Evolutionary conservation across 2,329 filamentous ascomycete species (phyloP).

Genomic region (Seiridium unicorne): DNA sequence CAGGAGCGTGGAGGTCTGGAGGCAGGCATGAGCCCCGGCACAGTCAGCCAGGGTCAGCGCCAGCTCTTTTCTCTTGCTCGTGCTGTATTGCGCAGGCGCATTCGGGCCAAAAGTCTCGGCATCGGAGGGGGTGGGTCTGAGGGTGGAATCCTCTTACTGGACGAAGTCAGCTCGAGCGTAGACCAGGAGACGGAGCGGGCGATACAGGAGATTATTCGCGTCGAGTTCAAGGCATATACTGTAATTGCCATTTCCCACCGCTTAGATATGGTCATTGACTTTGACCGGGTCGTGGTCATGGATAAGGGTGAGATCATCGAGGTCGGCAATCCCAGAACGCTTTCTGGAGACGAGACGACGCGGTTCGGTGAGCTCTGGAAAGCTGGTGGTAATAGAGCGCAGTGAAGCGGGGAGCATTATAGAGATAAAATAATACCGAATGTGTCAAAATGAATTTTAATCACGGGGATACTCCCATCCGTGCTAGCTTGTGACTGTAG

Average conservation of each 20-base stretch:
- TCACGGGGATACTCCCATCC: no score
- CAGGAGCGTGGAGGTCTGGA: slow-evolving; percentile 22
- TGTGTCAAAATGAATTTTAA: no score
- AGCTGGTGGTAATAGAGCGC: neutral
- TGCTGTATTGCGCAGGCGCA: slow-evolving; percentile 22
- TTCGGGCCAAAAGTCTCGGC: slow-evolving; percentile 15
- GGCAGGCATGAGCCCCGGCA: slow-evolving; percentile 35
- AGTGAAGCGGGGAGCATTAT: no score
- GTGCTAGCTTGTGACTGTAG: no score
- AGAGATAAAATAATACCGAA: no score
- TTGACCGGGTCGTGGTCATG: slow-evolving; percentile 45
- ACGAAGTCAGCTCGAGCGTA: slow-evolving; percentile 30
- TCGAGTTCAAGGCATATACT: slow-evolving; percentile 43
- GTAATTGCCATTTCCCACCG: slow-evolving; percentile 44
- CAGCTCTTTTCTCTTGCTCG: slow-evolving; percentile 26
- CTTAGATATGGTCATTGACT: slow-evolving; percentile 44
- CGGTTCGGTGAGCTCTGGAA: slow-evolving; percentile 8
- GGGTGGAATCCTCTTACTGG: slow-evolving; percentile 26
- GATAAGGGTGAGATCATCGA: slow-evolving; percentile 43
- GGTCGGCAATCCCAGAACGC: slow-evolving; percentile 10
- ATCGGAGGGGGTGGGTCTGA: slow-evolving; percentile 17
- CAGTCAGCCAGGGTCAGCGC: slow-evolving; percentile 49
- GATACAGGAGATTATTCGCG: slow-evolving; percentile 29
- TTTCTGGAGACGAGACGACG: neutral
- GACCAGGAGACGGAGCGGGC: slow-evolving; percentile 26